These are phyloP conservation scores for Solanum chacoense DNA, from an alignment of 305 asterid genomes.

Conservation along the genomic window DNA sequence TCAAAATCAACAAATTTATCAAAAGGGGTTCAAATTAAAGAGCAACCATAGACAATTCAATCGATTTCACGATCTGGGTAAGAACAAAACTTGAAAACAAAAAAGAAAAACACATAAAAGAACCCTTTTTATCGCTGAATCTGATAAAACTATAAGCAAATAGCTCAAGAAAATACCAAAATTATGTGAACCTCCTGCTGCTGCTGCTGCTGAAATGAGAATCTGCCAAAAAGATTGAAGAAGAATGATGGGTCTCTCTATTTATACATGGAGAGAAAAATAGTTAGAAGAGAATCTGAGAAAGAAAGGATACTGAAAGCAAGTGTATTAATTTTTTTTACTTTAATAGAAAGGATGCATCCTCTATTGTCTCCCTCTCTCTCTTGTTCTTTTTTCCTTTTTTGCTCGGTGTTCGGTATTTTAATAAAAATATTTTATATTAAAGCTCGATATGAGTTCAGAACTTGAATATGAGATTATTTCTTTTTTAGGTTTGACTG, in stretches of 20 bases:
- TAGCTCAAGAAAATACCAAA: background rate
- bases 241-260: background rate
- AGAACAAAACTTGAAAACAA: background rate
- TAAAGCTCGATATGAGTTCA: background rate
- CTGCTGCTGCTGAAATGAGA: background rate
- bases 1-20: background rate
- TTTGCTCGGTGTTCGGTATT: accelerated
- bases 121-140: background rate
- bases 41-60: background rate
- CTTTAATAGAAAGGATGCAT: background rate
- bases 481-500: background rate
- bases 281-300: background rate
- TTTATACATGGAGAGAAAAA: background rate
- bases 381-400: background rate
- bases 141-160: background rate
- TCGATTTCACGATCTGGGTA: background rate
- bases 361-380: background rate
- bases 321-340: background rate
- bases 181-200: background rate
- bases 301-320: background rate
- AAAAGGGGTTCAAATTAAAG: background rate
- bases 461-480: background rate
- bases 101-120: background rate
- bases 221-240: background rate
- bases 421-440: background rate